Conservation (phyloP, 345 rosid genomes). For the Ailanthus altissimus region DNA sequence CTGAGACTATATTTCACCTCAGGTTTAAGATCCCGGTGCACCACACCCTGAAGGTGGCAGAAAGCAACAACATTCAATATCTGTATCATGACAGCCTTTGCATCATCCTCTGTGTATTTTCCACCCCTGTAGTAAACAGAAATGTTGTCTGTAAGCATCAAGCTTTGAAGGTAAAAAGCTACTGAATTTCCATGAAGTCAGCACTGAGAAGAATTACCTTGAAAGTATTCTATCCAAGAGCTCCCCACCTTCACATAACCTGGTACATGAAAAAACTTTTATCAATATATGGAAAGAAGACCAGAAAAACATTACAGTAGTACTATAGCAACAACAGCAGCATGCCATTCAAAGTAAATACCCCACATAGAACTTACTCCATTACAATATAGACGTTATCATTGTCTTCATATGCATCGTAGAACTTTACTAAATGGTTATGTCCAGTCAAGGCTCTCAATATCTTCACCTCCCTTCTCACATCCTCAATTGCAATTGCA, state of each 20-base stretch:
- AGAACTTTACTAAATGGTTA: slow-evolving; percentile 72
- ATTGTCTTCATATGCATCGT: slow-evolving; percentile 86
- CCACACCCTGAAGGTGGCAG: slow-evolving; percentile 98
- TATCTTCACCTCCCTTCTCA: slow-evolving; percentile 95
- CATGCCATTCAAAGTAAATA: slow-evolving; percentile 1
- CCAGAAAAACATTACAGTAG: not conserved
- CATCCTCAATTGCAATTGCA: slow-evolving; percentile 97
- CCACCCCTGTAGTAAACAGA: slow-evolving; percentile 73
- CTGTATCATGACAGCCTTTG: slow-evolving; percentile 86
- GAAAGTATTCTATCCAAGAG: slow-evolving; percentile 95
- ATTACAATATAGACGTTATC: slow-evolving; percentile 89
- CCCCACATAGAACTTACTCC: slow-evolving; percentile 68
- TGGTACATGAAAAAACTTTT: slow-evolving; percentile 33
- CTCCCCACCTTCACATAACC: slow-evolving; percentile 98
- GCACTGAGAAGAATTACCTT: slow-evolving; percentile 48
- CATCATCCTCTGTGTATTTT: slow-evolving; percentile 95
- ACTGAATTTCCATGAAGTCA: not conserved
- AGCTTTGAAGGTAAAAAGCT: not conserved
- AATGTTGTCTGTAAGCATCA: slow-evolving; percentile 7
- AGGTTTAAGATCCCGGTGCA: slow-evolving; percentile 97
- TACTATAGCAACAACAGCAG: not conserved
- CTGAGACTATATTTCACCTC: slow-evolving; percentile 55
- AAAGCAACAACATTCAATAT: slow-evolving; percentile 88
- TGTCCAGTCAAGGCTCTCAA: slow-evolving; percentile 88
- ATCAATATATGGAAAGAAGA: slow-evolving; percentile 1